Evolutionary conservation across 2,329 filamentous ascomycete species (phyloP).

Genomic region (Penicillium oxalicum): DNA sequence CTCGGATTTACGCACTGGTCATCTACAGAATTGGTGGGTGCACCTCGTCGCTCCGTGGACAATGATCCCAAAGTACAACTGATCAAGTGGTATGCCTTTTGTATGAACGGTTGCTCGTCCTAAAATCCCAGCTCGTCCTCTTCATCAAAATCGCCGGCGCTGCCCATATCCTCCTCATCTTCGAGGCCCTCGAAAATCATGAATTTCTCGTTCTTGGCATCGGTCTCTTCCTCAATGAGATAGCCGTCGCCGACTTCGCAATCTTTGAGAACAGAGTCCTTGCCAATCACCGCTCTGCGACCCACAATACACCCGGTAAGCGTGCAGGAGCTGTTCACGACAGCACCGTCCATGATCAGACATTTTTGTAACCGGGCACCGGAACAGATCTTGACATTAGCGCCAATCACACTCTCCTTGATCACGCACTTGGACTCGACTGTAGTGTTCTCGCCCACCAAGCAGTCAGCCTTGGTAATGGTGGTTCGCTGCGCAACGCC

Average conservation of each 20-base stretch:
- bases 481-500: constrained; percentile 75
- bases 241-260: constrained; percentile 88
- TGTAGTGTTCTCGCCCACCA: constrained; percentile 82
- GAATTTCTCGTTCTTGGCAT: constrained; percentile 58
- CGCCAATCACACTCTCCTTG: constrained; percentile 83
- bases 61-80: too few relatives aligned
- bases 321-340: constrained; percentile 69
- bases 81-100: too few relatives aligned
- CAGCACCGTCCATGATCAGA: constrained; percentile 85
- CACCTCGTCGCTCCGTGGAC: too few relatives aligned
- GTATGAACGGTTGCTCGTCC: not conserved
- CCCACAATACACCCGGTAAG: constrained; percentile 85
- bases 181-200: constrained; percentile 48
- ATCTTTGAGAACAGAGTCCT: constrained; percentile 71
- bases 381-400: constrained; percentile 77
- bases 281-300: constrained; percentile 73
- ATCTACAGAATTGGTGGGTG: too few relatives aligned
- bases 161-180: constrained; percentile 30
- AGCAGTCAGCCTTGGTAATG: constrained; percentile 72
- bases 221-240: constrained; percentile 71
- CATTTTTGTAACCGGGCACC: constrained; percentile 85
- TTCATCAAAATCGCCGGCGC: constrained; percentile 25
- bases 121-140: constrained; percentile 19
- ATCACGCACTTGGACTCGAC: constrained; percentile 87
- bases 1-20: too few relatives aligned